Conservation (phyloP, 495 filamentous ascomycete species). For the Tetracladium setigerum region DNA sequence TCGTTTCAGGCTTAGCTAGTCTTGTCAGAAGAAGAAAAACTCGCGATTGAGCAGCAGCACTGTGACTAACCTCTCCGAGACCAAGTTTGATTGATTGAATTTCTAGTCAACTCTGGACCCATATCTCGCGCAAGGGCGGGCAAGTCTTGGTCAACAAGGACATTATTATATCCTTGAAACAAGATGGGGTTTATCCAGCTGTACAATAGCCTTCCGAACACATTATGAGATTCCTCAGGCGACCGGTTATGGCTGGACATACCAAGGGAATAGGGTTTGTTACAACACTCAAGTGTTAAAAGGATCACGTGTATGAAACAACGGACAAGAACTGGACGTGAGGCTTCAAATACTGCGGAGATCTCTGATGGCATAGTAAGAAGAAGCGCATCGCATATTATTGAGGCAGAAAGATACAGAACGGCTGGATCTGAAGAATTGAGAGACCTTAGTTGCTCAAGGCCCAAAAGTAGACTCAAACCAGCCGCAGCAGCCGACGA, state of each 20-base stretch:
- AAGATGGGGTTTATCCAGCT: slow-evolving; percentile 58
- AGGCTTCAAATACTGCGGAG: slow-evolving; percentile 29
- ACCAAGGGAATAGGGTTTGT: slow-evolving; percentile 31
- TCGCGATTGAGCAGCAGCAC: background rate
- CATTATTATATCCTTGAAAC: slow-evolving; percentile 34
- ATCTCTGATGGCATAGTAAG: slow-evolving; percentile 30
- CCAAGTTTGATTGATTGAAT: slow-evolving; percentile 31
- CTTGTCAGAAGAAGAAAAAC: slow-evolving; percentile 3
- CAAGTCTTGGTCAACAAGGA: slow-evolving; percentile 39
- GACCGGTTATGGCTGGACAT: background rate
- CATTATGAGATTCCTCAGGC: slow-evolving; percentile 8
- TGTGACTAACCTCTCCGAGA: slow-evolving; percentile 11
- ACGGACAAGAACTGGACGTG: background rate
- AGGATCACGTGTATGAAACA: background rate
- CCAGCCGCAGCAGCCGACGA: slow-evolving; percentile 25
- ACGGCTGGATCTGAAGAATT: slow-evolving; percentile 43
- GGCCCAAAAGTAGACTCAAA: slow-evolving; percentile 38
- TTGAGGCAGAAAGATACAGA: slow-evolving; percentile 44
- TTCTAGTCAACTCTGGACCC: slow-evolving; percentile 31
- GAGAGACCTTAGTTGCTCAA: slow-evolving; percentile 40
- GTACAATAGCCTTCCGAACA: slow-evolving; percentile 38
- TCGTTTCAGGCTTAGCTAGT: slow-evolving; percentile 24
- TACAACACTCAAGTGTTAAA: slow-evolving; percentile 30
- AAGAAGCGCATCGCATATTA: slow-evolving; percentile 38
- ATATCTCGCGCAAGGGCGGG: slow-evolving; percentile 38